phyloP scores from a whole-genome alignment of 164 flowering plant species.

The Akebia trifoliata region DNA sequence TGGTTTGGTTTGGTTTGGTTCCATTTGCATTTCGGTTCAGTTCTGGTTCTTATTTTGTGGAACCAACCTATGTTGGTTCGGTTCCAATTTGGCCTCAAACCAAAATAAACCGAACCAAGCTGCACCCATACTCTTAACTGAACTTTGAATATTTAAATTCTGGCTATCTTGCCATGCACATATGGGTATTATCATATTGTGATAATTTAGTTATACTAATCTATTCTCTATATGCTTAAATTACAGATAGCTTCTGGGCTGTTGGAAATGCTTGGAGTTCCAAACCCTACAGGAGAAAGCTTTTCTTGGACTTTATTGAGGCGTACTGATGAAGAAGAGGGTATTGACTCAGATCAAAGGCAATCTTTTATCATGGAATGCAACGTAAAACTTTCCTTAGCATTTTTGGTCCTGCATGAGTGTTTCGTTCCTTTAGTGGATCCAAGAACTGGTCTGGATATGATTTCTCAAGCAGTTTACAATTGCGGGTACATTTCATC shows the following conservation, averaged over 20 bases:
- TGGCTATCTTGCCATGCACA: background rate
- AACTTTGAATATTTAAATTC: no score
- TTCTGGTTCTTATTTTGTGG: no score
- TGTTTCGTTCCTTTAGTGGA: conserved; percentile 25
- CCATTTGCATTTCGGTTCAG: no score
- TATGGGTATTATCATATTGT: background rate
- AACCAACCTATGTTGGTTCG: no score
- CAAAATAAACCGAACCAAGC: no score
- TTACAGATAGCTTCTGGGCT: conserved; percentile 19
- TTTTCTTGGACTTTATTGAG: conserved; percentile 20
- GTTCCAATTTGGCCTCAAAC: no score
- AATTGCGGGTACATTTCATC: conserved; percentile 22
- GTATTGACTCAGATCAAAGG: conserved; percentile 1
- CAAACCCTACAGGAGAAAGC: conserved; percentile 11
- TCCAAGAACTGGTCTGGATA: conserved; percentile 22
- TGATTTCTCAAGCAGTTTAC: conserved; percentile 26
- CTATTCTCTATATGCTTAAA: conserved; percentile 3
- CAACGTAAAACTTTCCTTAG: conserved; percentile 23
- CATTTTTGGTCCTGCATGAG: conserved; percentile 23
- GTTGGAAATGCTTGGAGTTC: conserved; percentile 16
- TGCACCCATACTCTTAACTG: no score
- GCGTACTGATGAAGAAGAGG: conserved; percentile 19
- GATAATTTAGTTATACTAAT: background rate
- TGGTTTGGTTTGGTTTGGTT: no score
- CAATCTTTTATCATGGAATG: conserved; percentile 16